These are phyloP conservation scores for Malus sylvestris DNA, from an alignment of 306 rosid species.

Conservation along the genomic window DNA sequence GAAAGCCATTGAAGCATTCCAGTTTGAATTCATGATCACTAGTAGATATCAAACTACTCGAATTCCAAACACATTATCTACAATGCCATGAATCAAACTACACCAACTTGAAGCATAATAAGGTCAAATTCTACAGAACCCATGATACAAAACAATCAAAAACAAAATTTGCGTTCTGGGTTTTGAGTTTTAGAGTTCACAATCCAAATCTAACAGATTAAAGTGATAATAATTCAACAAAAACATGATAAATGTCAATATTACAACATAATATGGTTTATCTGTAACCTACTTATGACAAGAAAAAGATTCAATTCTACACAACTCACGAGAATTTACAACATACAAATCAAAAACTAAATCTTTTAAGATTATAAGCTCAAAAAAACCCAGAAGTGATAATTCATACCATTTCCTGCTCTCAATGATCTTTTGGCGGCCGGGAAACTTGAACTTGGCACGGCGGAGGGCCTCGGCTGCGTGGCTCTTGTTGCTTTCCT, in stretches of 20 bases:
- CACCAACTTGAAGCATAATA: background rate
- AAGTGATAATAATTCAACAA: too few relatives aligned
- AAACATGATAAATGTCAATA: too few relatives aligned
- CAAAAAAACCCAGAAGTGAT: background rate
- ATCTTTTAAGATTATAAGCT: background rate
- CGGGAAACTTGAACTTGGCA: slow-evolving; percentile 72
- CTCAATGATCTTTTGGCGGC: slow-evolving; percentile 70
- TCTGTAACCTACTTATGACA: background rate
- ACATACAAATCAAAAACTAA: background rate
- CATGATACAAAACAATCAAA: background rate
- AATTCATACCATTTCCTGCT: slow-evolving; percentile 61
- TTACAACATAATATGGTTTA: too few relatives aligned
- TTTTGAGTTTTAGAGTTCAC: background rate
- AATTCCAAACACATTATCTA: background rate
- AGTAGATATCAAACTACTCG: background rate
- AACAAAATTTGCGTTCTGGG: background rate
- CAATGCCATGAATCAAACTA: background rate
- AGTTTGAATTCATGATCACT: background rate
- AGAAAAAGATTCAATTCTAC: background rate
- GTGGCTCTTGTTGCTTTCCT: slow-evolving; percentile 41
- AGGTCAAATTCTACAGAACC: background rate
- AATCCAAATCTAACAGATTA: background rate
- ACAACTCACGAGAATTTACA: background rate
- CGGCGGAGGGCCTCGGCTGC: slow-evolving; percentile 79
- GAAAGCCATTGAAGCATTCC: background rate